These are phyloP conservation scores for Aspergillus ochraceoroseus DNA, from an alignment of 2,329 filamentous ascomycete genomes.

Conservation along the genomic window DNA sequence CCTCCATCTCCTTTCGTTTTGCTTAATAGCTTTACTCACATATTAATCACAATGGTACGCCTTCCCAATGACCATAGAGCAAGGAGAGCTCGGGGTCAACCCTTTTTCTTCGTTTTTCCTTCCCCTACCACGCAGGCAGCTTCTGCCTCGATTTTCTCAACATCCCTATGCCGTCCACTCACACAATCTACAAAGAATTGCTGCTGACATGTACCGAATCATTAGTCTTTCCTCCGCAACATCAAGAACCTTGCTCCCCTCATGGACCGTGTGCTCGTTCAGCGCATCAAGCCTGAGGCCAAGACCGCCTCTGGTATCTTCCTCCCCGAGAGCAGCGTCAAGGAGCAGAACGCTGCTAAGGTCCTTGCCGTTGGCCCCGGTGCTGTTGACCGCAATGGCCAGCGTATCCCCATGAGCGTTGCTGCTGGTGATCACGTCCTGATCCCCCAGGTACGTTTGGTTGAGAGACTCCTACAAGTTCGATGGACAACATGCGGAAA, in stretches of 20 bases:
- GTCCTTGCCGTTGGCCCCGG: slow-evolving; percentile 94
- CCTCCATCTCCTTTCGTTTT: slow-evolving; percentile 9
- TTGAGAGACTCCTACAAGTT: neutral
- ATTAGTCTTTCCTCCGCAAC: slow-evolving; percentile 67
- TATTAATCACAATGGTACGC: slow-evolving; percentile 27
- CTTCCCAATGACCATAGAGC: slow-evolving; percentile 1
- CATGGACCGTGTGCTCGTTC: slow-evolving; percentile 95
- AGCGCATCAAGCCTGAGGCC: slow-evolving; percentile 93
- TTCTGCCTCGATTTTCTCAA: too few species aligned
- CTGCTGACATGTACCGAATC: slow-evolving; percentile 8
- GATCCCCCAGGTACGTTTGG: slow-evolving; percentile 75
- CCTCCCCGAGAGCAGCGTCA: slow-evolving; percentile 92
- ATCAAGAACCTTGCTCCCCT: slow-evolving; percentile 94
- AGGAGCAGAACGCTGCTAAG: slow-evolving; percentile 97
- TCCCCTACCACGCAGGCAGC: too few species aligned
- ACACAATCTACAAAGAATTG: neutral
- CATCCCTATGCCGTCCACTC: too few species aligned
- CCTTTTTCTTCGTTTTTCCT: slow-evolving; percentile 10
- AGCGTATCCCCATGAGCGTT: slow-evolving; percentile 81
- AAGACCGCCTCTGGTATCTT: slow-evolving; percentile 97
- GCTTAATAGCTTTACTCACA: slow-evolving; percentile 11
- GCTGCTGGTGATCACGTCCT: slow-evolving; percentile 81
- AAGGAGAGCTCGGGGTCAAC: slow-evolving; percentile 6
- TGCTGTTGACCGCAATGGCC: slow-evolving; percentile 78
- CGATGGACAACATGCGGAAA: too few species aligned